Evolutionary conservation across 805 yeast genomes (phyloP).

Genomic region (Metschnikowia aberdeeniae): DNA sequence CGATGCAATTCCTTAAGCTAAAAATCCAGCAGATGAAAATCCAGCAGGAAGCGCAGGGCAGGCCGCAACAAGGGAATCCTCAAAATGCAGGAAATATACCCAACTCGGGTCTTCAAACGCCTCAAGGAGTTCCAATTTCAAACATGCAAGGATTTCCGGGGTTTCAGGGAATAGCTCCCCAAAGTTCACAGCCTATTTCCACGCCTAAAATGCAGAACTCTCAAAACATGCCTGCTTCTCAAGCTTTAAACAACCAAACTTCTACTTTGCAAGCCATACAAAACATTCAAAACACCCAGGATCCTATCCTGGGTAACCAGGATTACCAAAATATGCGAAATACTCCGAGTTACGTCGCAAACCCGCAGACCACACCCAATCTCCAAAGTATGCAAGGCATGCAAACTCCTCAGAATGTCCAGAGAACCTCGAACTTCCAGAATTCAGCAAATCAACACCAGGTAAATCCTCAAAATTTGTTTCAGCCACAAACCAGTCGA

Average conservation of each 20-base stretch:
- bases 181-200: conserved; percentile 8
- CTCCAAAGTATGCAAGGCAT: conserved; percentile 1
- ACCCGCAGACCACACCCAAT: not conserved
- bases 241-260: not conserved
- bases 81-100: conserved; percentile 4
- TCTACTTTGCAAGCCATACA: conserved; percentile 6
- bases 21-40: conserved; percentile 35
- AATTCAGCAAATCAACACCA: not conserved
- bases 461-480: conserved; percentile 1
- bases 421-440: not conserved
- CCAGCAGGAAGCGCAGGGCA: conserved; percentile 19
- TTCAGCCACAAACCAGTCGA: not conserved
- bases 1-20: conserved; percentile 38
- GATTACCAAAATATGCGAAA: conserved; percentile 2
- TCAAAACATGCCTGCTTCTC: not conserved
- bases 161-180: conserved; percentile 1
- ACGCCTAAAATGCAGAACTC: conserved; percentile 9
- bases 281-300: conserved; percentile 5
- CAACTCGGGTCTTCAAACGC: conserved; percentile 1
- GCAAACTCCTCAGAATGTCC: conserved; percentile 1
- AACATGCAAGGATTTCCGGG: conserved; percentile 1
- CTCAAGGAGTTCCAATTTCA: conserved; percentile 1
- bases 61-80: conserved; percentile 5
- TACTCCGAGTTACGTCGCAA: not conserved
- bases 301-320: not conserved